Percentiles rank a stretch among this genome's conserved stretches.
Evolutionary conservation across 2,329 filamentous ascomycete genomes (phyloP).

Genomic region (Gyromitra esculenta): DNA sequence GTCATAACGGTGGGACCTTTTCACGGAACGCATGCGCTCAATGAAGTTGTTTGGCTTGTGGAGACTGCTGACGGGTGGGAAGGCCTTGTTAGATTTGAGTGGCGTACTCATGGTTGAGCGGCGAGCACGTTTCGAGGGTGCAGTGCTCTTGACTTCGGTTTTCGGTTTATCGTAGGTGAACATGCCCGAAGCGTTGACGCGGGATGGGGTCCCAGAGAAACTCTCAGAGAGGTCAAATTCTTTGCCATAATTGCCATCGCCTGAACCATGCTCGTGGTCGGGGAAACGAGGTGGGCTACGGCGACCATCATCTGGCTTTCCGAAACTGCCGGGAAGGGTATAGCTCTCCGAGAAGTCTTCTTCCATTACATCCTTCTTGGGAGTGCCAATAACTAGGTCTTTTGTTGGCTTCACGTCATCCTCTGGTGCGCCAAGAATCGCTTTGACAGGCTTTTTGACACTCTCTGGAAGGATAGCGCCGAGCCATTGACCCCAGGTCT

Average conservation of each 20-base stretch:
- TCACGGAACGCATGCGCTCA: constrained; percentile 50
- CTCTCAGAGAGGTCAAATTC: constrained; percentile 40
- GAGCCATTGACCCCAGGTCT: constrained; percentile 54
- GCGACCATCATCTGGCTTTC: constrained; percentile 37
- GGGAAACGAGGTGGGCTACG: constrained; percentile 32
- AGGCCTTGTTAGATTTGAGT: constrained; percentile 35
- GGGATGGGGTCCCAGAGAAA: constrained; percentile 36
- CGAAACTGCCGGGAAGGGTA: constrained; percentile 51
- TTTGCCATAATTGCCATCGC: constrained; percentile 12
- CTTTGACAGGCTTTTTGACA: constrained; percentile 51
- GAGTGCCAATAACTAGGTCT: constrained; percentile 41
- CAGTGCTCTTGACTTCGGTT: constrained; percentile 6
- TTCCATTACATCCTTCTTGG: constrained; percentile 35
- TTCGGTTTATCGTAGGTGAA: constrained; percentile 46
- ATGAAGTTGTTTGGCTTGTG: constrained; percentile 54
- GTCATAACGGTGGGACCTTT: constrained; percentile 48
- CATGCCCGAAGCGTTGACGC: constrained; percentile 27
- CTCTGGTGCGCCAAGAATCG: constrained; percentile 43
- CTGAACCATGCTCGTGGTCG: constrained; percentile 19
- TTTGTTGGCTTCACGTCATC: constrained; percentile 25
- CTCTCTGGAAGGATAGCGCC: constrained; percentile 49
- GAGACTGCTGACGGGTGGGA: constrained; percentile 36
- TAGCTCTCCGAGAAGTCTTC: constrained; percentile 37
- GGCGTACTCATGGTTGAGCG: constrained; percentile 50
- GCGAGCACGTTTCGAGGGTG: constrained; percentile 42